phyloP scores from a whole-genome alignment of 805 yeast genomes.

The Zygosaccharomyces rouxii region DNA sequence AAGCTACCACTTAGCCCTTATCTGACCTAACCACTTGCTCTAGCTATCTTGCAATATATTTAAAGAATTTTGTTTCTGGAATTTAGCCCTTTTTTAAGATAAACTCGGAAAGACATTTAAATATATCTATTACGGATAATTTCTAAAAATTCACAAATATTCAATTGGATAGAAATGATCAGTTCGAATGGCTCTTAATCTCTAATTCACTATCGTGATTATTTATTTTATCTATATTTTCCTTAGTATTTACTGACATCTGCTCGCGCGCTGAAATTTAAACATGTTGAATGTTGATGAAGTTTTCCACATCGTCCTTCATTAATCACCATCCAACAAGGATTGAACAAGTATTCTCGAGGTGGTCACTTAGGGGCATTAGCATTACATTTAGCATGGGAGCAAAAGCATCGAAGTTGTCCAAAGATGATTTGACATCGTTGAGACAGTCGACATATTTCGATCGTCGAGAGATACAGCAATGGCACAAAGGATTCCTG shows the following conservation, averaged over 20 bases:
- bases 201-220: not conserved
- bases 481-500: conserved; percentile 95
- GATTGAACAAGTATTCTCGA: not conserved
- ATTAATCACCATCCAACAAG: not conserved
- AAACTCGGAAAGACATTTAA: too few species aligned
- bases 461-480: conserved; percentile 90
- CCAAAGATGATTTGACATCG: conserved; percentile 82
- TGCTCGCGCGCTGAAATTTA: not conserved
- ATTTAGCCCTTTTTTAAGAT: too few species aligned
- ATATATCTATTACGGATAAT: too few species aligned
- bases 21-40: too few species aligned
- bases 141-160: not conserved
- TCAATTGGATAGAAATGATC: not conserved
- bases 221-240: not conserved
- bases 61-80: too few species aligned
- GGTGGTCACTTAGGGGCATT: not conserved
- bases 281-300: not conserved
- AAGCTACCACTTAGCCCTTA: too few species aligned
- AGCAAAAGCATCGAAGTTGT: conserved; percentile 85
- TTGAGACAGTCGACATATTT: conserved; percentile 84
- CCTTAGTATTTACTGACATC: not conserved
- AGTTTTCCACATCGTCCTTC: not conserved
- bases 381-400: conserved; percentile 57
- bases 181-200: not conserved
- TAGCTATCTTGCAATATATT: too few species aligned